These are phyloP conservation scores for Trypanosoma platydactyli DNA, from an alignment of 208 protist species.

Conservation along the genomic window DNA sequence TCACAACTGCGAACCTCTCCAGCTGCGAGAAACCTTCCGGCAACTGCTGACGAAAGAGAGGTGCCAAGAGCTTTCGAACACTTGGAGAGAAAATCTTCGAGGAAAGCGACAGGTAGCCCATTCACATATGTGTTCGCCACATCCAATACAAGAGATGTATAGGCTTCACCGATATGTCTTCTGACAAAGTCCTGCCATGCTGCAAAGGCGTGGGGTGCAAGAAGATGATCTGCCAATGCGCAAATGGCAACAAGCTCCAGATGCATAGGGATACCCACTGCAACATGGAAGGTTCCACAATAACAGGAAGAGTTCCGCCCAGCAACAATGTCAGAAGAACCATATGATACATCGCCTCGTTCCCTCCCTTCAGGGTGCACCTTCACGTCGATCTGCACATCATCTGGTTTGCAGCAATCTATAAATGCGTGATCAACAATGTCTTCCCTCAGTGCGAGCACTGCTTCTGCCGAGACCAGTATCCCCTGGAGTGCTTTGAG, in stretches of 20 bases:
- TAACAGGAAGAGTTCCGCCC: background rate
- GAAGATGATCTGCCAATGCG: background rate
- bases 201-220: background rate
- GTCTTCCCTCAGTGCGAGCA: slow-evolving; percentile 4
- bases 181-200: slow-evolving; percentile 1
- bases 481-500: slow-evolving; percentile 3
- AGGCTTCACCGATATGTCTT: background rate
- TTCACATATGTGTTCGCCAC: slow-evolving; percentile 14
- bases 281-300: background rate
- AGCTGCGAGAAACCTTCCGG: background rate
- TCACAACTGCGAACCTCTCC: too few relatives aligned
- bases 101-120: background rate
- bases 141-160: slow-evolving; percentile 2
- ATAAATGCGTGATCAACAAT: slow-evolving; percentile 4
- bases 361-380: background rate
- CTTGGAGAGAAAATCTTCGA: slow-evolving; percentile 10
- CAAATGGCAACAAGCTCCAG: slow-evolving; percentile 2
- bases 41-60: background rate
- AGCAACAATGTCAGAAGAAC: background rate
- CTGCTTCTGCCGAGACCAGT: background rate
- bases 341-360: background rate
- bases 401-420: slow-evolving; percentile 1
- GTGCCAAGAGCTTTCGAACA: background rate
- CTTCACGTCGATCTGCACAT: background rate
- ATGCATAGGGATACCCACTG: slow-evolving; percentile 4